These are phyloP conservation scores for Benincasa hispida DNA, from an alignment of 306 rosid species.

Conservation along the genomic window DNA sequence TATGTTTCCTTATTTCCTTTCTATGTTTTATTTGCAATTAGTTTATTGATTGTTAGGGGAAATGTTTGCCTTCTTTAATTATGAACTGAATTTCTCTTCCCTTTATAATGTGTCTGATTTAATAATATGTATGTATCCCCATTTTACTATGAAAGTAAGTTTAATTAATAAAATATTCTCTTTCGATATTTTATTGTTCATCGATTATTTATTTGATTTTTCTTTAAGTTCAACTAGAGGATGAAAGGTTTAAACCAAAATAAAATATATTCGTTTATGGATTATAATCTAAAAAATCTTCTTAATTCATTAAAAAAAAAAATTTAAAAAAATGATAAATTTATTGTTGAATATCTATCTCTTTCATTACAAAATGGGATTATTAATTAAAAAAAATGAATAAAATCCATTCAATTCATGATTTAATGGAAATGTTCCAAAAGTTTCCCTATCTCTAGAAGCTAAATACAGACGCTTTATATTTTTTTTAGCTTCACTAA, in stretches of 20 bases:
- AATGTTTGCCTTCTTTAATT: not conserved
- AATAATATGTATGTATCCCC: not conserved
- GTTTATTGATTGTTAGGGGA: not conserved
- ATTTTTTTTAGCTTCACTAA: too few relatives aligned
- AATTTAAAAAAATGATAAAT: not conserved
- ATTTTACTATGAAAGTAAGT: not conserved
- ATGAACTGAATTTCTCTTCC: not conserved
- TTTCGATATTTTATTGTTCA: not conserved
- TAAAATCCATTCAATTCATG: not conserved
- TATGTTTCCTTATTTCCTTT: not conserved
- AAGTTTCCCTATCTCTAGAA: not conserved
- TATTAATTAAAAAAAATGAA: not conserved
- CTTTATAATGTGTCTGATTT: not conserved
- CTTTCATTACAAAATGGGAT: not conserved
- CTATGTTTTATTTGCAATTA: constrained; percentile 1
- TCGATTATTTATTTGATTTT: not conserved
- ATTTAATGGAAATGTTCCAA: not conserved
- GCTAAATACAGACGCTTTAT: not conserved
- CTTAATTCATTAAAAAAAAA: too few relatives aligned
- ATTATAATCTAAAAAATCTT: too few relatives aligned
- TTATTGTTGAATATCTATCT: not conserved
- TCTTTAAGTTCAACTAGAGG: not conserved
- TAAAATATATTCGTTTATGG: too few relatives aligned
- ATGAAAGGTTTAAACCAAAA: not conserved
- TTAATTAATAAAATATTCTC: not conserved